Evolutionary conservation across 208 protist species (phyloP), one percentile per base, ranked within the genome.

Genomic region (Wallacemonas sp.): DNA sequence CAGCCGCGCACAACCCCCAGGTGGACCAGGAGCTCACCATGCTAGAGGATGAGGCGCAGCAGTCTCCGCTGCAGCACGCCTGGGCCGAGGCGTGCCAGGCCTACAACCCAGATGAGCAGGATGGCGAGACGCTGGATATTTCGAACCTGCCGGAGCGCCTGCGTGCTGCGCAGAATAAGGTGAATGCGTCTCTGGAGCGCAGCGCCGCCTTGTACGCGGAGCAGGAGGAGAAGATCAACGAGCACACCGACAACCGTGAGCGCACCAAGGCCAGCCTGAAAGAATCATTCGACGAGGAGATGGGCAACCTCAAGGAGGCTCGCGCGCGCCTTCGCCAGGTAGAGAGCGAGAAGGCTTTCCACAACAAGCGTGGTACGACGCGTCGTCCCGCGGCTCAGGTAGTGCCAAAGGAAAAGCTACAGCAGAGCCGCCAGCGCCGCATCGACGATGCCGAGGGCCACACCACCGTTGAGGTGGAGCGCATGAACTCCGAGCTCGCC

Each of bases 321-420:
- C 83, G 81, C 45, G 42, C 59, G 0, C 69, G 79, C 19, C 65
- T 90, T 26, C 63, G 72, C 46, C 84, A 91, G 66, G 57, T 89
- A 19, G 81, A 89, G 38, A 57, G 64, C 54, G 88, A 94, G 68
- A 72, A 87, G 71, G 67, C 62, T 34, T 90, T 71, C 66, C 88
- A 94, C 79, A 68, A 79, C 54, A 69, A 79, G 53, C 88, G 88
- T 59, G 88, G 88, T 41, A 91, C 88, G 13, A 74, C 68, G n/a
- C 70, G 69, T 62, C 65, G 72, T 64, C 39, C 55, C 52, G 58
- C 66, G 55, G 33, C 22, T 22, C 24, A 48, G 48, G 39, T 73
- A 3, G 53, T 83, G 21, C 22, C 80, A 19, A 42, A 79, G 53
- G 75, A 86, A 37, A 85, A 69, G 60, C 46, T 69, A 45, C 30